Evolutionary conservation across 176 grass and related monocot genomes (phyloP), one percentile per base, ranked within the genome.

Genomic region (Juncus effusus): DNA sequence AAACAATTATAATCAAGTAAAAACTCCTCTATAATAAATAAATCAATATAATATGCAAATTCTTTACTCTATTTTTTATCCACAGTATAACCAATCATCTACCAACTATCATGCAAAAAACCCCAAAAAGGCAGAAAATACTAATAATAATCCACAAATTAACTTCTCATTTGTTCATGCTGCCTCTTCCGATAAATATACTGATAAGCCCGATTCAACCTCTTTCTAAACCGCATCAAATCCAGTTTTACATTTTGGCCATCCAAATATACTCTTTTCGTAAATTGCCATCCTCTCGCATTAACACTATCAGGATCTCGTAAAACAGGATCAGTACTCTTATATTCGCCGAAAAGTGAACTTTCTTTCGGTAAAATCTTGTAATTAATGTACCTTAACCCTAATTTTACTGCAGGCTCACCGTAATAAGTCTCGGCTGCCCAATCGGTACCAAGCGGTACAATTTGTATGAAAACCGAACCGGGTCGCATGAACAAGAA

Each of bases 351-450:
- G 50, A 14, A 81, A 4, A 81, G 63, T 53, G 86, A 86, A 77
- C 90, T 95, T 73, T 95, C 90, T 4, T 54, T 42, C 0, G 82
- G 80, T 15, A 61, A 36, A 68, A 95, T 86, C 64, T 74, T 81
- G 77, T 95, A 95, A 0, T 74, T 66, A 19, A 84, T 53, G 64
- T 89, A 94, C 68, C 36, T 58, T 42, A 94, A 73, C 3, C 90
- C 90, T 10, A 95, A 79, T 9, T 78, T 81, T 7, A 63, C 41
- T 1, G 86, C 82, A 0, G 90, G 86, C 40, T 73, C 69, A 37
- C 79, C 90, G 70, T 95, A 95, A 77, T 86, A 95, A 7, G 83
- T 84, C 74, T 95, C 74, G 2, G 86, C 86, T 16, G 90, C 86
- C 90, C 86, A 95, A 73, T 89, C 74, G 8, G 80, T 86, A 15